phyloP scores from a whole-genome alignment of 768 basidiomycete species.

The Pseudohyphozyma bogoriensis region DNA sequence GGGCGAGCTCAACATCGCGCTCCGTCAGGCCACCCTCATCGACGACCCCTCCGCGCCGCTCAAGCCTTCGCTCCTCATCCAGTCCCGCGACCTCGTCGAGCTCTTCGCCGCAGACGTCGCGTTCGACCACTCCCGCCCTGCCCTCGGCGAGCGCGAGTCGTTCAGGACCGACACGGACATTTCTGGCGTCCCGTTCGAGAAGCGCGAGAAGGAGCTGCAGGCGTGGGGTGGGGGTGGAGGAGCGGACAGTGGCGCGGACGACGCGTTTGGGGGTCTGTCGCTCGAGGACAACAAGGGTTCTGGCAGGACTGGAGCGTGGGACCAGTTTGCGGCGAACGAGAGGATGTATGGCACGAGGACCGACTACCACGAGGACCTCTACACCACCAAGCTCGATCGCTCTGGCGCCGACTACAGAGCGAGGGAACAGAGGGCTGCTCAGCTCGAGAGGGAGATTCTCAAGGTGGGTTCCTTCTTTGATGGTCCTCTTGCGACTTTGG shows the following conservation, averaged over 20 bases:
- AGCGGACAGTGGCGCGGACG: not conserved
- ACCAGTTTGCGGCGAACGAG: slow-evolving; percentile 91
- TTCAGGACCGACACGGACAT: slow-evolving; percentile 38
- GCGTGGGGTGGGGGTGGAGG: slow-evolving; percentile 17
- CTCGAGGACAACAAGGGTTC: slow-evolving; percentile 12
- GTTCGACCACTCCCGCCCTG: slow-evolving; percentile 2
- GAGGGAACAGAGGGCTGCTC: slow-evolving; percentile 73
- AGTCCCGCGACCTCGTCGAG: slow-evolving; percentile 25
- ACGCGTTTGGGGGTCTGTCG: not conserved
- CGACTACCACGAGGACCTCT: slow-evolving; percentile 82
- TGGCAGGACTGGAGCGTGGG: slow-evolving; percentile 48
- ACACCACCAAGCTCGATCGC: slow-evolving; percentile 88
- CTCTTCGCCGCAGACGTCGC: slow-evolving; percentile 23
- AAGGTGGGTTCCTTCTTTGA: slow-evolving; percentile 46
- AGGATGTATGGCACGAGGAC: slow-evolving; percentile 83
- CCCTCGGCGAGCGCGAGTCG: slow-evolving; percentile 9
- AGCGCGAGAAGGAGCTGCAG: slow-evolving; percentile 20
- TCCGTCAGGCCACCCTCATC: slow-evolving; percentile 26
- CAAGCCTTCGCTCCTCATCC: slow-evolving; percentile 27
- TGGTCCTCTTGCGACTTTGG: not conserved
- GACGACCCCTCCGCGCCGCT: slow-evolving; percentile 1
- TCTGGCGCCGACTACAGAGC: slow-evolving; percentile 75
- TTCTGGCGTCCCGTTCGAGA: slow-evolving; percentile 23
- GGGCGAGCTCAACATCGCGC: slow-evolving; percentile 27
- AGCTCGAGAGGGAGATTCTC: slow-evolving; percentile 82